phyloP scores from a whole-genome alignment of 2,329 filamentous ascomycete species.

The Diaporthe batatas region DNA sequence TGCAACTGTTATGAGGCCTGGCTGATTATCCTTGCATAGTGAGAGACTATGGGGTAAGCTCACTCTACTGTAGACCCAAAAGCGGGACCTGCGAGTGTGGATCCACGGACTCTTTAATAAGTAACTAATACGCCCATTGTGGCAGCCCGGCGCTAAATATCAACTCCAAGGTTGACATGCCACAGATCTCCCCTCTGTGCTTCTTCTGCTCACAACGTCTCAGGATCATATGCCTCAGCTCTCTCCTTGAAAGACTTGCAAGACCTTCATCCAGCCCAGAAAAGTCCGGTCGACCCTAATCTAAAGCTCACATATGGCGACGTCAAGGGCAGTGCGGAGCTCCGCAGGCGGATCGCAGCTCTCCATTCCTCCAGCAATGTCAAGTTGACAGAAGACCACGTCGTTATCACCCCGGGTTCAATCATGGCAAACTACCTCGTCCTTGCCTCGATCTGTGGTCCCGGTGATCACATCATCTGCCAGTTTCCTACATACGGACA shows the following conservation, averaged over 20 bases:
- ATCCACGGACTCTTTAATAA: too few relatives aligned
- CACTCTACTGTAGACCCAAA: background rate
- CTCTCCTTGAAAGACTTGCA: constrained; percentile 13
- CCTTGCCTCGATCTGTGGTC: constrained; percentile 23
- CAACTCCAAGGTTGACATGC: constrained; percentile 6
- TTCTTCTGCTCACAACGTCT: background rate
- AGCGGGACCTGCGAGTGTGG: background rate
- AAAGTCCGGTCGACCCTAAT: constrained; percentile 18
- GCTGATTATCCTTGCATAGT: background rate
- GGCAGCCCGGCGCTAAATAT: background rate
- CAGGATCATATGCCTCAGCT: constrained; percentile 17
- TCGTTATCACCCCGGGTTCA: constrained; percentile 26
- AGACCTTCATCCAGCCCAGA: constrained; percentile 12
- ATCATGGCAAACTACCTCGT: constrained; percentile 33
- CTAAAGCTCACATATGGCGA: constrained; percentile 31
- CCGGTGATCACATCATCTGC: constrained; percentile 25
- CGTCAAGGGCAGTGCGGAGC: background rate
- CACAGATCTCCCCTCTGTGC: too few relatives aligned
- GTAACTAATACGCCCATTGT: background rate
- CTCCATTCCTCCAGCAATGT: constrained; percentile 21
- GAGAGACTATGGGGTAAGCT: constrained; percentile 17
- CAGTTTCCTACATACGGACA: constrained; percentile 32
- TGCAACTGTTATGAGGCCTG: background rate
- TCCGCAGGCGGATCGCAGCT: constrained; percentile 16
- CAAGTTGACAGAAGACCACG: constrained; percentile 14